Evolutionary conservation across 2,329 filamentous ascomycete genomes (phyloP), one percentile per base, ranked within the genome.

Genomic region (Botryotinia calthae): DNA sequence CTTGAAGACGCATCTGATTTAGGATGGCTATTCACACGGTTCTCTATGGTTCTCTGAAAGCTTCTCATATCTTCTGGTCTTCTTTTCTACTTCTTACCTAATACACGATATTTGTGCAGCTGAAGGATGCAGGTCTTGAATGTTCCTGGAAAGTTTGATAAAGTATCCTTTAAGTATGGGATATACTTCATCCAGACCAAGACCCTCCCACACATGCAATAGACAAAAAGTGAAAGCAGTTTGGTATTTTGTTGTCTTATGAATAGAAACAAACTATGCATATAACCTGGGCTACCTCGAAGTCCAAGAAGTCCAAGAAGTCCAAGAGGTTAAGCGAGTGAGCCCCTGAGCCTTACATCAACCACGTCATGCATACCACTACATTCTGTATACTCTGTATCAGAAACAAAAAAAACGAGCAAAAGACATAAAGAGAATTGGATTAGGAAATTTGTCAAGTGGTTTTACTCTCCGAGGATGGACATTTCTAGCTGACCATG

Each of bases 21-120:
- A 31, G 22, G 1, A 46, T 22, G 40, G 6, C 40, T 22, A 1
- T 62, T 16, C 7, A 63, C 16, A 12, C 0, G 18, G 0, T 4
- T 40, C 14, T 40, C 4, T 9, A 1, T 0, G 4, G 5, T 0
- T 28, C 3, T n/a, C 18, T 8, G 2, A 8, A 22, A 1, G 1
- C 22, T 42, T 4, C 2, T 22, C 10, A 16, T 9, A 12, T 22
- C 8, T 25, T n/a, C 25, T 28, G 28, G 31, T 28, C 34, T 25
- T 4, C 4, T 6, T 54, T 9, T n/a, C 9, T 4, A 31, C 25
- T 20, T 54, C 1, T 37, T 8, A 16, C 1, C 5, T 16, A 22
- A 22, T 28, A 40, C 4, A 22, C 25, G 22, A 14, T 2, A 4
- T 28, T 44, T 20, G 28, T 54, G 34, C 20, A 37, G 14, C 34